Percentiles rank a stretch among this genome's conserved stretches.
Conservation (phyloP, 2,329 filamentous ascomycete species). For the Zymoseptoria ardabiliae region DNA sequence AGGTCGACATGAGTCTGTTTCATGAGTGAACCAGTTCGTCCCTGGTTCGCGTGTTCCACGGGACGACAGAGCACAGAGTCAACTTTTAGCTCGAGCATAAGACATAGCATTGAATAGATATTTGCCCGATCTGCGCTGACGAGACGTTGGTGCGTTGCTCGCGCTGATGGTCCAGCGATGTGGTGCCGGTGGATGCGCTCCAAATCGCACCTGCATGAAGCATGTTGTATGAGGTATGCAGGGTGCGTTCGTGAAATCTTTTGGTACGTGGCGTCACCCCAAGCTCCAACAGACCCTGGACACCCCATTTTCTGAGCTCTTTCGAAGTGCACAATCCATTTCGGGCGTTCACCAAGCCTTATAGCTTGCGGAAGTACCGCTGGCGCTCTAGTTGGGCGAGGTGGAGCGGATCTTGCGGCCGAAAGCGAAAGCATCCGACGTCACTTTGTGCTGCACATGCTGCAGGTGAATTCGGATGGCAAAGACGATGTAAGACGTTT, state of each 20-base stretch:
- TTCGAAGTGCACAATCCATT: neutral
- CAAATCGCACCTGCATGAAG: neutral
- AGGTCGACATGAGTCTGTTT: too few relatives aligned
- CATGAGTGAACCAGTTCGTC: too few relatives aligned
- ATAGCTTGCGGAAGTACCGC: neutral
- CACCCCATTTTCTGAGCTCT: neutral
- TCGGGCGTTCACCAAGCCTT: neutral
- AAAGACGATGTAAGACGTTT: neutral
- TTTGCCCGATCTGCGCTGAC: neutral
- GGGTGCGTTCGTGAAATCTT: neutral
- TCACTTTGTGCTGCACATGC: neutral
- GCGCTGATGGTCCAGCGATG: neutral
- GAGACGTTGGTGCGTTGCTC: too few relatives aligned
- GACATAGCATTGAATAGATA: too few relatives aligned
- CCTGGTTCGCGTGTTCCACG: too few relatives aligned
- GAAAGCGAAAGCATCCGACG: neutral
- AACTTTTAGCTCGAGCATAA: too few relatives aligned
- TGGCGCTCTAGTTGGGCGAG: neutral
- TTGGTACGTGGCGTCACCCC: neutral
- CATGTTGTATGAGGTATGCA: neutral
- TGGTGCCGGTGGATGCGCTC: neutral
- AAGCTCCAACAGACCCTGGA: neutral
- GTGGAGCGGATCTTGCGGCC: neutral
- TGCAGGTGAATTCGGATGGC: neutral
- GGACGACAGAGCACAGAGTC: too few relatives aligned